phyloP scores from a whole-genome alignment of 805 yeast species.

The Sugiyamaella mastotermitis region DNA sequence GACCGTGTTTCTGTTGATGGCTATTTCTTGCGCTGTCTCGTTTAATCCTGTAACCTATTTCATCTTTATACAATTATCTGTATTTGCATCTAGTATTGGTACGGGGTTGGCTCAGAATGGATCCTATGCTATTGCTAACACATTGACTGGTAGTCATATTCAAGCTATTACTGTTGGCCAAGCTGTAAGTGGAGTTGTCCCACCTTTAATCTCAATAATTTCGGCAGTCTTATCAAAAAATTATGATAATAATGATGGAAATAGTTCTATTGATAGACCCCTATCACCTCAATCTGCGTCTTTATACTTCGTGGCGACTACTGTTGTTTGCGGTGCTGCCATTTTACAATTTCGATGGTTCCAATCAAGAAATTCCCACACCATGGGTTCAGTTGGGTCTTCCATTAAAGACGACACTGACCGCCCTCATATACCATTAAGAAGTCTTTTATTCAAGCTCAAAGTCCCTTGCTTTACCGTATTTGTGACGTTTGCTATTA shows the following conservation, averaged over 20 bases:
- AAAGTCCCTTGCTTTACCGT: slow-evolving; percentile 62
- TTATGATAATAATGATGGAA: not conserved
- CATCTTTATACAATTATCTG: slow-evolving; percentile 52
- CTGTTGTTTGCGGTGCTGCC: slow-evolving; percentile 40
- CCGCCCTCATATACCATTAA: slow-evolving; percentile 49
- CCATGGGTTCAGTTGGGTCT: not conserved
- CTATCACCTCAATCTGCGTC: slow-evolving; percentile 8
- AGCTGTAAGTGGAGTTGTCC: slow-evolving; percentile 89
- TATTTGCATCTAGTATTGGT: slow-evolving; percentile 62
- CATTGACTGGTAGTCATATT: slow-evolving; percentile 68
- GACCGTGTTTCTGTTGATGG: slow-evolving; percentile 51
- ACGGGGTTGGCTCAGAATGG: slow-evolving; percentile 87
- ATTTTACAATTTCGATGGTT: slow-evolving; percentile 32
- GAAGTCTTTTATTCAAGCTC: slow-evolving; percentile 54
- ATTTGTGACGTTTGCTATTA: slow-evolving; percentile 63
- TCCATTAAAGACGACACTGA: not conserved
- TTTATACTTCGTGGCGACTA: slow-evolving; percentile 46
- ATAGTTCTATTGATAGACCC: not conserved
- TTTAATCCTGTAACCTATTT: slow-evolving; percentile 30
- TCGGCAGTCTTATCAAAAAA: slow-evolving; percentile 25
- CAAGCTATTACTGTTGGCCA: slow-evolving; percentile 95
- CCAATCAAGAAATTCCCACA: not conserved
- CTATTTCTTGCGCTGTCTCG: slow-evolving; percentile 37
- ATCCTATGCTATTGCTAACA: slow-evolving; percentile 77
- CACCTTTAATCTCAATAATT: slow-evolving; percentile 61